Evolutionary conservation across 164 flowering plant genomes (phyloP), one percentile per base, ranked within the genome.

Genomic region (Dillenia suffruticosa): DNA sequence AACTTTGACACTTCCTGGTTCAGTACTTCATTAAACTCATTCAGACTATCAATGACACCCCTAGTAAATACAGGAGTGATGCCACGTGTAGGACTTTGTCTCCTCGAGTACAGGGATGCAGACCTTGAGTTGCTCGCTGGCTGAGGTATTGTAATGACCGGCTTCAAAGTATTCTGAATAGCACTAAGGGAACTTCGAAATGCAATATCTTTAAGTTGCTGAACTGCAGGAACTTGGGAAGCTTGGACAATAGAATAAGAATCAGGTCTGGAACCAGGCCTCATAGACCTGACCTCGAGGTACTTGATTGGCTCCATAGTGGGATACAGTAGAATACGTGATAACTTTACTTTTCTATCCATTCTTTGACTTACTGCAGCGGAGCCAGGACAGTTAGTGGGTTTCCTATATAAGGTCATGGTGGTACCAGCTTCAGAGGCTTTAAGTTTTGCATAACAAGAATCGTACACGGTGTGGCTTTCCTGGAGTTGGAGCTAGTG

Each of bases 81-180:
- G 50, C 84, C 76, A 32, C 84, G 82, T 62, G 94, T 88, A 59
- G 97, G 92, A 73, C 94, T 87, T 40, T 86, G 85, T 70, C 72
- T 80, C 64, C 96, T 79, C 19, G 89, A 59, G 71, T 81, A 87
- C 15, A 94, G 97, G 43, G 97, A 85, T 51, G 72, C 55, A 55
- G 88, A 71, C 65, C 87, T 80, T 17, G 92, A 59, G 67, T 54
- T 77, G 48, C 44, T 19, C 46, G 68, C 14, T 1, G 79, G 64
- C 60, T 59, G 76, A 54, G 82, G 76, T 32, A 71, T 15, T 14
- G 77, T 52, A 44, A 49, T 55, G 48, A 47, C 70, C 54, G 96
- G 85, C 62, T 66, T 81, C 53, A 75, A 63, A 60, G 83, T 81
- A 73, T 50, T 61, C 53, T 84, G 88, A 66, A 82, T 64, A 44